Percentiles rank a stretch among this genome's conserved stretches.
Conservation (phyloP, 768 basidiomycete species). For the Panaeolus cyanescens region DNA sequence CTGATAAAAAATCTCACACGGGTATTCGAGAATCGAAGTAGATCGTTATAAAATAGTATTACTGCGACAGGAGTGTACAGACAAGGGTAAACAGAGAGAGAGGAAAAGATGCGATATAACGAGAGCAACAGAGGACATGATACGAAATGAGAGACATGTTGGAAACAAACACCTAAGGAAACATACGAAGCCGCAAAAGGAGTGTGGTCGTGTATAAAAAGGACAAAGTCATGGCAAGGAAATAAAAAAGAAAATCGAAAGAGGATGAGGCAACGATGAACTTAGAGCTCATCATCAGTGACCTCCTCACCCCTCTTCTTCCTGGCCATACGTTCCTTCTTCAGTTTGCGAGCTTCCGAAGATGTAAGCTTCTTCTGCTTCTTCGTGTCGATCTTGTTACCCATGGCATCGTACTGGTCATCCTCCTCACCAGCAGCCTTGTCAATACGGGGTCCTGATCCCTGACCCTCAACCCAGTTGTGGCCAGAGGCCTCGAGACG, state of each 20-base stretch:
- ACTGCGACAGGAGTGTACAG: constrained; percentile 1
- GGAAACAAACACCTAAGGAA: constrained; percentile 21
- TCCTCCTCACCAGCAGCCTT: constrained; percentile 91
- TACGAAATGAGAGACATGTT: constrained; percentile 13
- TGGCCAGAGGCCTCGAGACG: constrained; percentile 95
- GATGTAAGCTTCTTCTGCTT: constrained; percentile 88
- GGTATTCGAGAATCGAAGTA: not conserved
- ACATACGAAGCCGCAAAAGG: not conserved
- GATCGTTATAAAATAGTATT: not conserved
- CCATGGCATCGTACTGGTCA: constrained; percentile 94
- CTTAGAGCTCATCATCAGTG: constrained; percentile 65
- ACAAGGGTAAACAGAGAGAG: not conserved
- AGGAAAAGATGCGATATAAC: not conserved
- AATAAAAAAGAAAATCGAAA: constrained; percentile 11
- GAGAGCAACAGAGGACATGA: constrained; percentile 16
- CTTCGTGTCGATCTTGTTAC: constrained; percentile 89
- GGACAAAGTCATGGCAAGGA: constrained; percentile 6
- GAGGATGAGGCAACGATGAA: constrained; percentile 11
- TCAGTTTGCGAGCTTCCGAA: constrained; percentile 82
- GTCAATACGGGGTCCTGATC: constrained; percentile 92
- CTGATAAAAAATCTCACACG: not conserved
- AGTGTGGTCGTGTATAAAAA: constrained; percentile 5
- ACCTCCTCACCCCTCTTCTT: constrained; percentile 86
- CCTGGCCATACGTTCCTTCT: constrained; percentile 95
- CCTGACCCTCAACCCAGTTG: constrained; percentile 99